Evolutionary conservation across 2,329 filamentous ascomycete genomes (phyloP), one percentile per base, ranked within the genome.

Genomic region (Celoporthe dispersa): DNA sequence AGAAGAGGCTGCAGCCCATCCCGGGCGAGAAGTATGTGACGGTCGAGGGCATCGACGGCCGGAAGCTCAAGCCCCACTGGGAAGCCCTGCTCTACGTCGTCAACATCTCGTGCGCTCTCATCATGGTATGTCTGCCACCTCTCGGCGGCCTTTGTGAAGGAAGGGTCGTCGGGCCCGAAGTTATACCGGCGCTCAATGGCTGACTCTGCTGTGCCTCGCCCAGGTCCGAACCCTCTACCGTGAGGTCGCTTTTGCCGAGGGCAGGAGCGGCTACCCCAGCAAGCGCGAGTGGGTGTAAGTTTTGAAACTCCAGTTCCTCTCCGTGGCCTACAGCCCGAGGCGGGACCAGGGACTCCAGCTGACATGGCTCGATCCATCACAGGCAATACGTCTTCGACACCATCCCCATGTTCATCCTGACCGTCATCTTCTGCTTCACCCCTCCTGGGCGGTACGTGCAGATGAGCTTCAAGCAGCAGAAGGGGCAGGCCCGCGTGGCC

Each of bases 11-110:
- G 48, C 73, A 72, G 59, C 59, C 75, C 67, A 71, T 73, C 44
- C 68, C 77, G 48, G 68, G 78, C 62, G 72, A 76, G 67, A 87
- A 85, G 67, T 67, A 72, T 33, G 75, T 76, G 39, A 73, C 74
- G 5, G 67, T 76, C 1, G 71, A 73, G 48, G 75, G 71, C 64
- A 44, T 69, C 57, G 70, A 66, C 61, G 57, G 57, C 70, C 73
- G 39, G 70, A 74, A 57, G 70, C 75, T 78, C 63, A 74, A 74
- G 48, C 74, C 75, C 14, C 69, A 75, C 37, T 84, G 82, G 82
- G 77, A 75, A 37, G 73, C 68, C 12, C 76, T 83, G 37, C 76
- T 84, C 66, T 75, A 77, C 59, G 78, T 75, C 33, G 68, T 79
- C 63, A 78, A 79, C 68, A 68, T 74, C 22, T 74, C 77, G 28